phyloP scores from a whole-genome alignment of 257 asterid species.

The Ophiorrhiza pumila region DNA sequence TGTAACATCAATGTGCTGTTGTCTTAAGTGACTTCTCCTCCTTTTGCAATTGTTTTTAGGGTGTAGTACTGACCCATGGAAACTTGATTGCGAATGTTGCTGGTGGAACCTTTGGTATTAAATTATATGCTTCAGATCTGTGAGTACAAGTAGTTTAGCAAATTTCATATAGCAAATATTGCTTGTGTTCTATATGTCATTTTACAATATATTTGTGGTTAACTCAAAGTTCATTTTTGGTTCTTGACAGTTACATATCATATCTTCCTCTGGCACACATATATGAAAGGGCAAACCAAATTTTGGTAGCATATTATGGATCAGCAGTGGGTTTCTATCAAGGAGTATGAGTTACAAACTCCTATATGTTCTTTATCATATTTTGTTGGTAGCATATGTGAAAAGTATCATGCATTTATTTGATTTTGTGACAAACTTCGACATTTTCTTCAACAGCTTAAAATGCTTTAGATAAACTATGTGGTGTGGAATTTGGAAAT shows the following conservation, averaged over 20 bases:
- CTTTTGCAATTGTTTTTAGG: constrained; percentile 32
- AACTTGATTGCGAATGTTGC: constrained; percentile 80
- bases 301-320: constrained; percentile 49
- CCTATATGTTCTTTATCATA: not conserved
- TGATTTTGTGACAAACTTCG: too few species aligned
- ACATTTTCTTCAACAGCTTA: not conserved
- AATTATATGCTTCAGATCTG: constrained; percentile 71
- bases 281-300: constrained; percentile 86
- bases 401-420: not conserved
- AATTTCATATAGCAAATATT: not conserved
- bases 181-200: not conserved
- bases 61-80: constrained; percentile 78
- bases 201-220: not conserved
- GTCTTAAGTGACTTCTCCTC: not conserved
- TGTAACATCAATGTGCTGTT: not conserved
- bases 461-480: not conserved
- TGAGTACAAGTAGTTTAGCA: constrained; percentile 36
- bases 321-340: constrained; percentile 87
- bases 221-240: not conserved
- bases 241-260: constrained; percentile 67
- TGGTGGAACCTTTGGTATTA: constrained; percentile 49
- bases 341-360: constrained; percentile 52
- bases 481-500: not conserved
- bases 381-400: not conserved
- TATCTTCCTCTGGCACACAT: constrained; percentile 97